Conservation (phyloP, 805 yeast genomes). For the Pichia nakasei region DNA sequence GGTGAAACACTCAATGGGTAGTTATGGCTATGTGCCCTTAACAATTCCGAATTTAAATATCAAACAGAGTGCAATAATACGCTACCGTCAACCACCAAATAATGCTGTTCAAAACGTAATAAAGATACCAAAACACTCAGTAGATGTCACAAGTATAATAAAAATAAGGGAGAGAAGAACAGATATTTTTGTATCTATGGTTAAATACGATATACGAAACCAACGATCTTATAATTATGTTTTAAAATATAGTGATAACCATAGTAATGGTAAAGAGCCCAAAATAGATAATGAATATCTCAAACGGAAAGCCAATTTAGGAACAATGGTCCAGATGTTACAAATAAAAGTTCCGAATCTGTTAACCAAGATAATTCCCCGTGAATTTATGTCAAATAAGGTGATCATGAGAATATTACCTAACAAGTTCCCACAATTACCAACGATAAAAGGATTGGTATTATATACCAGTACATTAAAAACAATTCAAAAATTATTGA, state of each 20-base stretch:
- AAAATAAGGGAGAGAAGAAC: too few species aligned
- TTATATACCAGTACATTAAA: slow-evolving; percentile 50
- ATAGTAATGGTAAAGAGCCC: neutral
- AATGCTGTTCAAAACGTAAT: neutral
- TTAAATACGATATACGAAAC: neutral
- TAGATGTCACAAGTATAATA: too few species aligned
- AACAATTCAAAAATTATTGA: slow-evolving; percentile 44
- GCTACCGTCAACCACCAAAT: neutral
- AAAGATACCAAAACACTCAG: neutral
- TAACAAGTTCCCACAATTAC: slow-evolving; percentile 42
- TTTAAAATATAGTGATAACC: neutral
- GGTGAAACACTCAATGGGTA: neutral
- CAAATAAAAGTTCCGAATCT: slow-evolving; percentile 42
- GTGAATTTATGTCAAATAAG: slow-evolving; percentile 34
- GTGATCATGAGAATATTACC: slow-evolving; percentile 52
- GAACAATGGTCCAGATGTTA: slow-evolving; percentile 42
- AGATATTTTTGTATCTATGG: too few species aligned
- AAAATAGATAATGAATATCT: slow-evolving; percentile 16
- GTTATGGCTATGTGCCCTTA: neutral
- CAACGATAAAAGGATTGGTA: slow-evolving; percentile 45
- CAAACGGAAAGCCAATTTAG: slow-evolving; percentile 41
- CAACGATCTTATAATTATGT: neutral
- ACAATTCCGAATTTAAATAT: neutral
- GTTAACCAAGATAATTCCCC: slow-evolving; percentile 37
- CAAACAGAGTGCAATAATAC: neutral